Conservation (phyloP, 2,329 filamentous ascomycete genomes). For the Neurospora sp. region DNA sequence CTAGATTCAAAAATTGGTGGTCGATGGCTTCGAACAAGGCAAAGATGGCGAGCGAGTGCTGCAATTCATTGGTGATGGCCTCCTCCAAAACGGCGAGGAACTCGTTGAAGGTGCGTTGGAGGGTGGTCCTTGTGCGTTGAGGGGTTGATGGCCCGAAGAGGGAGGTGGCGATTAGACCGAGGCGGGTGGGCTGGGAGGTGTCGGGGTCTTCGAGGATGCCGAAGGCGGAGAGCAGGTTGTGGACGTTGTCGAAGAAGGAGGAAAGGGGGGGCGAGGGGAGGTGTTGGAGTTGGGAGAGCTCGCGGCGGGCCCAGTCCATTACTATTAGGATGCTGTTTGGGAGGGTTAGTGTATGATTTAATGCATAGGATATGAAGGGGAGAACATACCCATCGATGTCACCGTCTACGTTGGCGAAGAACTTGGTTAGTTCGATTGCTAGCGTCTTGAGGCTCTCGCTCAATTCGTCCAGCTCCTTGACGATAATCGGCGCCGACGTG, state of each 20-base stretch:
- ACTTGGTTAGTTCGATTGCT: constrained; percentile 76
- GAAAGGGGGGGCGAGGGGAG: constrained; percentile 54
- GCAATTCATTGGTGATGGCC: constrained; percentile 74
- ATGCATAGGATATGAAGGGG: neutral
- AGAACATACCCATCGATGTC: constrained; percentile 67
- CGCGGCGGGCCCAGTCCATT: constrained; percentile 91
- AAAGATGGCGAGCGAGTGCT: constrained; percentile 71
- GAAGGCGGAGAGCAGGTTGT: constrained; percentile 60
- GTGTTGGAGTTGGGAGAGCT: constrained; percentile 60
- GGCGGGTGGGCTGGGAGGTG: constrained; percentile 49
- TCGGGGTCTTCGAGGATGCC: constrained; percentile 46
- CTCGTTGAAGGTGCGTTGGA: constrained; percentile 81
- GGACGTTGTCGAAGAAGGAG: constrained; percentile 71
- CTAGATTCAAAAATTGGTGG: constrained; percentile 79
- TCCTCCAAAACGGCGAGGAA: constrained; percentile 83
- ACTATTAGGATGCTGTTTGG: constrained; percentile 68
- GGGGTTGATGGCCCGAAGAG: constrained; percentile 72
- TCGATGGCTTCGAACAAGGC: constrained; percentile 88
- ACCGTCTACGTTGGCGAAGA: constrained; percentile 87
- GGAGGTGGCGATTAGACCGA: constrained; percentile 59
- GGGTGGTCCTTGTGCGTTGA: constrained; percentile 68
- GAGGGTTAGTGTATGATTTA: neutral
- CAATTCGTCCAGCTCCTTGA: constrained; percentile 72
- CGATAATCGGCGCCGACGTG: constrained; percentile 79
- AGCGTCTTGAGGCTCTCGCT: constrained; percentile 79